Percentiles rank a stretch among this genome's conserved stretches.
phyloP scores from a whole-genome alignment of 2,329 filamentous ascomycete species.

The Claviceps cyperi region DNA sequence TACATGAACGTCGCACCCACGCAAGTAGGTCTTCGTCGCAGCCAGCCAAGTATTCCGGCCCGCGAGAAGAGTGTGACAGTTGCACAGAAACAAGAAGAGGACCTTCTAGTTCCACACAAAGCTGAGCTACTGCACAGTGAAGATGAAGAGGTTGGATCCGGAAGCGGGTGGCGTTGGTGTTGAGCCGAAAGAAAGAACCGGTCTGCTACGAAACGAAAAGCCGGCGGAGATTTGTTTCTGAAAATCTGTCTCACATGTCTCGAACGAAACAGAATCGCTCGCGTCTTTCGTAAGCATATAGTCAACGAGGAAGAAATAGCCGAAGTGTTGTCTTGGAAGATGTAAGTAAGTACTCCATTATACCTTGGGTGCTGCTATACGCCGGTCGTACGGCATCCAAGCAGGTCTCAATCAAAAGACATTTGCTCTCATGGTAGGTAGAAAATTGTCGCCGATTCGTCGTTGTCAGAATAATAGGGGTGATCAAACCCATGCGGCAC shows the following conservation, averaged over 20 bases:
- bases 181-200: background rate
- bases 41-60: conserved; percentile 1
- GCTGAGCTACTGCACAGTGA: background rate
- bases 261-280: background rate
- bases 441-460: conserved; percentile 3
- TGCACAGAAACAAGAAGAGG: conserved; percentile 2
- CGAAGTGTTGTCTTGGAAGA: conserved; percentile 2
- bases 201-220: background rate
- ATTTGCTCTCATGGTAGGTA: conserved; percentile 2
- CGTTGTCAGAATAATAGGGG: background rate
- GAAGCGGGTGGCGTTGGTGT: background rate
- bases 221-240: background rate
- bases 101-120: conserved; percentile 1
- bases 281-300: background rate
- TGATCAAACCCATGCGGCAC: conserved; percentile 5
- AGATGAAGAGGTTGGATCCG: background rate
- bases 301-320: conserved; percentile 1
- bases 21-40: conserved; percentile 1
- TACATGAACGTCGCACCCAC: conserved; percentile 1
- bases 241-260: background rate
- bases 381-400: conserved; percentile 6
- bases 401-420: conserved; percentile 4
- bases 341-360: background rate
- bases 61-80: background rate
- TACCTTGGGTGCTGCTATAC: conserved; percentile 6